phyloP scores from a whole-genome alignment of 768 basidiomycete species.

The Pleurotus citrinopileatus region DNA sequence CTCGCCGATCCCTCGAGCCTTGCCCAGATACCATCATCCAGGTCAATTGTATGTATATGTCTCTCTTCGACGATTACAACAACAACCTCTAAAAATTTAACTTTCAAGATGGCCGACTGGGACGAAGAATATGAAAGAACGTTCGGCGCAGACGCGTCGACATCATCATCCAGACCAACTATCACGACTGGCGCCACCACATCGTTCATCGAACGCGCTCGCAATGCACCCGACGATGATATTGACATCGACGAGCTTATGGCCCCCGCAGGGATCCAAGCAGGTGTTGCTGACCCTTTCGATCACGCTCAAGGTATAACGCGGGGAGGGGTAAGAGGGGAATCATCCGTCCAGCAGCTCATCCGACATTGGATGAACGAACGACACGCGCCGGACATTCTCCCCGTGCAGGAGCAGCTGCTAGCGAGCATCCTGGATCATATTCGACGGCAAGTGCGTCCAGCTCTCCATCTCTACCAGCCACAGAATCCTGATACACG shows the following conservation, averaged over 20 bases:
- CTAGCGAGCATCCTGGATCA: constrained; percentile 69
- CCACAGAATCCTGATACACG: background rate
- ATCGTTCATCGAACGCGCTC: constrained; percentile 11
- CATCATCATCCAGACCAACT: background rate
- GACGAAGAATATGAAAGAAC: constrained; percentile 14
- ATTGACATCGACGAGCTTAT: constrained; percentile 12
- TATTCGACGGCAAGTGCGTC: constrained; percentile 75
- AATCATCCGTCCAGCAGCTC: constrained; percentile 65
- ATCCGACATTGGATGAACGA: constrained; percentile 88
- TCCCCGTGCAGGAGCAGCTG: constrained; percentile 69
- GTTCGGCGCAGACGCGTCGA: background rate
- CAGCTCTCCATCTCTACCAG: background rate
- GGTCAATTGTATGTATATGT: background rate
- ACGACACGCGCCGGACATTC: constrained; percentile 74
- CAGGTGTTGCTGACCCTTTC: background rate
- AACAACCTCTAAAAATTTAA: background rate
- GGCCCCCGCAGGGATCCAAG: constrained; percentile 1
- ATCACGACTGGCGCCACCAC: background rate
- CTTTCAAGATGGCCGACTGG: constrained; percentile 9
- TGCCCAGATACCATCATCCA: too few relatives aligned
- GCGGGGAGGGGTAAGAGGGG: constrained; percentile 26
- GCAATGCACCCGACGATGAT: constrained; percentile 11
- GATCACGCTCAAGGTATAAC: background rate
- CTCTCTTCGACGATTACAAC: background rate
- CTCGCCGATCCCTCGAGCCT: too few relatives aligned